Evolutionary conservation across 2,329 filamentous ascomycete genomes (phyloP).

Genomic region (Xylariaceae sp.): DNA sequence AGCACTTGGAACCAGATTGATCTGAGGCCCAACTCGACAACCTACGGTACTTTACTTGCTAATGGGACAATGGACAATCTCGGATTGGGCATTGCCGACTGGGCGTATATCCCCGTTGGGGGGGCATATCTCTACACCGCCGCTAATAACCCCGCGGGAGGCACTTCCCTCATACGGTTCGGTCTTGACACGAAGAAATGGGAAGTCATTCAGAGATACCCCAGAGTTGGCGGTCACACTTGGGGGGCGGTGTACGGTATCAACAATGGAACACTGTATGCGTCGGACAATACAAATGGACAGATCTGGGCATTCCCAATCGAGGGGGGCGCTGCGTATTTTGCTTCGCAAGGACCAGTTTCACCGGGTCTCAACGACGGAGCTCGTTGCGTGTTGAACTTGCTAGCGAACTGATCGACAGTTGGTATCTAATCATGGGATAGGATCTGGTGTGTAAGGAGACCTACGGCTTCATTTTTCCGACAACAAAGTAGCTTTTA

Average conservation of each 20-base stretch:
- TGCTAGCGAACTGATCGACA: too few species aligned
- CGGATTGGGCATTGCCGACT: conserved; percentile 25
- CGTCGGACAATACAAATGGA: conserved; percentile 28
- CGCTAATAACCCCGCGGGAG: conserved; percentile 10
- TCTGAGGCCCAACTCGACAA: conserved; percentile 22
- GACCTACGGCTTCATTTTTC: too few species aligned
- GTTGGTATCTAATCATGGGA: too few species aligned
- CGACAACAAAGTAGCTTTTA: too few species aligned
- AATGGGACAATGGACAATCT: conserved; percentile 20
- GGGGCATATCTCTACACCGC: conserved; percentile 22
- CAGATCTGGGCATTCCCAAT: conserved; percentile 29
- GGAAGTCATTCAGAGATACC: conserved; percentile 16
- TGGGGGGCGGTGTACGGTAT: conserved; percentile 29
- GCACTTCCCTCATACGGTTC: conserved; percentile 22
- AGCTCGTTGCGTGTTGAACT: conserved; percentile 28
- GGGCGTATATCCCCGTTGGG: conserved; percentile 26
- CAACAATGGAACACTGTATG: conserved; percentile 28
- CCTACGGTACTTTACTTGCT: conserved; percentile 18
- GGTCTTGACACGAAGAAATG: conserved; percentile 21
- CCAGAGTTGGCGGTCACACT: conserved; percentile 9
- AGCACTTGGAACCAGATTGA: conserved; percentile 25
- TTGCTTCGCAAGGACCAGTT: conserved; percentile 19
- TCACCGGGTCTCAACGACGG: conserved; percentile 27
- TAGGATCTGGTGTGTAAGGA: too few species aligned
- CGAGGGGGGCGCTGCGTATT: conserved; percentile 10